Evolutionary conservation across 371 early-diverging fungal genomes (phyloP), one percentile per base, ranked within the genome.

Genomic region (Mortierella sp.): DNA sequence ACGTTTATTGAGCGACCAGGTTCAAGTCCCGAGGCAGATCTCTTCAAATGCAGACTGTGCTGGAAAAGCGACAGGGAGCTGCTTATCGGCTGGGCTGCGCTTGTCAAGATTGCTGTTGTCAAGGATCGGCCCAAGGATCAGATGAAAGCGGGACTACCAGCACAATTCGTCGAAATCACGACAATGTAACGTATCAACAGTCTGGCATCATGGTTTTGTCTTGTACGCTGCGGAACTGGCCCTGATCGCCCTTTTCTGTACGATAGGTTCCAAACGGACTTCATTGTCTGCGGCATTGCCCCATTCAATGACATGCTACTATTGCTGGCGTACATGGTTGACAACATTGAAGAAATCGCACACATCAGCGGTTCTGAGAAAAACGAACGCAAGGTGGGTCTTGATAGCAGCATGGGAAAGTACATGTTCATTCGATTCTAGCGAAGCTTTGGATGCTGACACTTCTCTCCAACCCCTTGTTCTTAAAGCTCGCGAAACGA

Each of bases 31-130:
- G 81, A 96, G 51, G 86, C 95, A 1, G 98, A 98, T 64, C 82
- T 96, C 9, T 97, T 89, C 70, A 86, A 88, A 28, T 94, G 94
- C 51, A 88, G 94, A 44, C 68, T 98, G 63, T 86, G 87, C 69
- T 98, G 98, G 98, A 91, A 88, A 47, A 84, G 86, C 43, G 90
- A 90, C 41, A 81, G 73, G 3, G 89, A 88, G 0, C 78, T 98
- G 50, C 68, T 95, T 40, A 89, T 97, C 54, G 97, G 95, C 0
- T 98, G 98, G 98, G 97, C 95, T 2, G 92, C 97, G 62, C 87
- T 86, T 31, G 92, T 98, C 40, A 95, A 93, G 71, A 83, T 96
- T 12, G 94, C 92, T 7, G 83, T 82, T 0, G 85, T 97, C 46
- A 89, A 87, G 70, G 89, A 85, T 61, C 67, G 69, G 1, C 51